These are phyloP conservation scores for Tuber calosporum DNA, from an alignment of 495 filamentous ascomycete genomes.

Conservation along the genomic window DNA sequence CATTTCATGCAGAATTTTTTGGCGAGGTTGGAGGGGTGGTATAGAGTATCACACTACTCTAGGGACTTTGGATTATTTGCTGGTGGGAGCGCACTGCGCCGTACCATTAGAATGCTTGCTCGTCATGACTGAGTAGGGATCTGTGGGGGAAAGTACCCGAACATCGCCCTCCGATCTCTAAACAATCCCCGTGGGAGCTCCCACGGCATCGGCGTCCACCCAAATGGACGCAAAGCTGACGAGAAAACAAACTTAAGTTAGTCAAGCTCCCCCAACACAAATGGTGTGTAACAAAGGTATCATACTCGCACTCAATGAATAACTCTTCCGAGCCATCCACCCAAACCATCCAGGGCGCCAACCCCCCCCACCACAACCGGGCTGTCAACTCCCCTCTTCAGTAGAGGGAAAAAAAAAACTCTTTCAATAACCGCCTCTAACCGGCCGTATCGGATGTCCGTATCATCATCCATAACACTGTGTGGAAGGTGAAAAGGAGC, in stretches of 20 bases:
- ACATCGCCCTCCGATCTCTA: conserved; percentile 33
- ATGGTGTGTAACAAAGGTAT: background rate
- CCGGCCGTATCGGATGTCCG: background rate
- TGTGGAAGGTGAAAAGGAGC: too few relatives aligned
- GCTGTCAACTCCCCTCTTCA: background rate
- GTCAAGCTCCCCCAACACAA: background rate
- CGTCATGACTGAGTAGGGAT: background rate
- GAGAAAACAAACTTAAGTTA: background rate
- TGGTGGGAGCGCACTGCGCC: conserved; percentile 12
- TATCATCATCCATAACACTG: background rate
- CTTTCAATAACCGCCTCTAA: background rate
- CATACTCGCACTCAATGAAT: background rate
- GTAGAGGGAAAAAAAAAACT: too few relatives aligned
- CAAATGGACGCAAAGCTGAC: background rate
- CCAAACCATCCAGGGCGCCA: background rate
- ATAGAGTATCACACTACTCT: conserved; percentile 30
- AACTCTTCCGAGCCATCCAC: background rate
- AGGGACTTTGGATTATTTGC: conserved; percentile 30
- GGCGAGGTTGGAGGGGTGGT: conserved; percentile 27
- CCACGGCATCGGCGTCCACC: conserved; percentile 29
- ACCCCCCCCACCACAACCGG: background rate
- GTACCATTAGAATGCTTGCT: background rate
- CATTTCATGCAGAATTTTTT: conserved; percentile 31
- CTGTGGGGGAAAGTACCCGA: conserved; percentile 8
- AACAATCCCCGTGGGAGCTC: conserved; percentile 23